Evolutionary conservation across 2,329 filamentous ascomycete genomes (phyloP).

Genomic region (Talaromyces atroroseus): DNA sequence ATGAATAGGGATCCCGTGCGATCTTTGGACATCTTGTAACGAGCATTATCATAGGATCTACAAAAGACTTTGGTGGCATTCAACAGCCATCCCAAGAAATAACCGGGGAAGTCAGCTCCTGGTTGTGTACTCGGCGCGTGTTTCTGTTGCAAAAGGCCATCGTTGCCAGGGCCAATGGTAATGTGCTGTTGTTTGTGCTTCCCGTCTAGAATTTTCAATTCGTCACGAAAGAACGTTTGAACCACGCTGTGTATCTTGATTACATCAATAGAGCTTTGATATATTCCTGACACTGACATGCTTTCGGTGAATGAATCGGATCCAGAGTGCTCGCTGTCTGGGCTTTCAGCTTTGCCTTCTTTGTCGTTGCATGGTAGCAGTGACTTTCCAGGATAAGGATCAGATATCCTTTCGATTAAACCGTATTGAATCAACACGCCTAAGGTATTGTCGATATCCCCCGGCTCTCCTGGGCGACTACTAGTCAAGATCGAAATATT

Average conservation of each 20-base stretch:
- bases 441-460: conserved; percentile 43
- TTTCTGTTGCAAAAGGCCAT: background rate
- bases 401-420: conserved; percentile 38
- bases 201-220: conserved; percentile 35
- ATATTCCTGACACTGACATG: conserved; percentile 28
- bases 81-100: conserved; percentile 40
- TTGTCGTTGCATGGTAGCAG: background rate
- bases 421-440: conserved; percentile 43
- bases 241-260: conserved; percentile 46
- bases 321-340: conserved; percentile 4
- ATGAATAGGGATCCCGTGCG: conserved; percentile 30
- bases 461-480: conserved; percentile 27
- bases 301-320: conserved; percentile 31
- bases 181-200: conserved; percentile 19
- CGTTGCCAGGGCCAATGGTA: background rate
- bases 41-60: conserved; percentile 38
- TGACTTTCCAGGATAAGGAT: conserved; percentile 22
- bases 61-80: conserved; percentile 39
- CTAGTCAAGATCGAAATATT: conserved; percentile 36
- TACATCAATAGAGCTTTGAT: conserved; percentile 36
- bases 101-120: conserved; percentile 18
- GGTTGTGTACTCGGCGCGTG: conserved; percentile 15
- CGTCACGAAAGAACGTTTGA: conserved; percentile 44
- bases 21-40: conserved; percentile 31
- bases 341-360: conserved; percentile 1